Percentiles rank a stretch among this genome's conserved stretches.
phyloP scores from a whole-genome alignment of 345 rosid species.

The Euclidium syriacum region DNA sequence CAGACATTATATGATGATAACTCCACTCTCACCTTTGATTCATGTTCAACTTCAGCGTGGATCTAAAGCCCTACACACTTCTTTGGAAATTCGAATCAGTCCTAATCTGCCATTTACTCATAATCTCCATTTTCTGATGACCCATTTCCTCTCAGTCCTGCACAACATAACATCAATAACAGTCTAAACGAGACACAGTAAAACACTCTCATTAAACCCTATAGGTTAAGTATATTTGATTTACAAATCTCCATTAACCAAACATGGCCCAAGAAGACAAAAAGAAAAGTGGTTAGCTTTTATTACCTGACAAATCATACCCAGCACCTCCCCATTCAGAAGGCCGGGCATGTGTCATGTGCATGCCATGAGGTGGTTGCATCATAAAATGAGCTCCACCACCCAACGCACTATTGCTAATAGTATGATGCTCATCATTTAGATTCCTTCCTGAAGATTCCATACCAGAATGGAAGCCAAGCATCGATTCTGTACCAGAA shows the following conservation, averaged over 20 bases:
- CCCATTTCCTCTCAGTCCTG: slow-evolving; percentile 50
- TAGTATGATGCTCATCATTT: slow-evolving; percentile 41
- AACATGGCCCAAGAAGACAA: not conserved
- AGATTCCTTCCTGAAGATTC: slow-evolving; percentile 50
- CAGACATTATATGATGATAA: slow-evolving; percentile 1
- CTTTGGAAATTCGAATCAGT: slow-evolving; percentile 11
- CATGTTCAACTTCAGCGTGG: slow-evolving; percentile 12
- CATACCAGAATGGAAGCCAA: slow-evolving; percentile 43
- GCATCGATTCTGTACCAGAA: slow-evolving; percentile 36
- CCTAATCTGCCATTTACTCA: slow-evolving; percentile 44
- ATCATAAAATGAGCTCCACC: slow-evolving; percentile 52
- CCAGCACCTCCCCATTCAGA: slow-evolving; percentile 49
- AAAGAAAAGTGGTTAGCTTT: not conserved
- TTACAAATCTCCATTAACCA: not conserved
- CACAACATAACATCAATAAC: slow-evolving; percentile 12
- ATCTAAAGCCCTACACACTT: slow-evolving; percentile 23
- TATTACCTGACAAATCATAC: slow-evolving; percentile 53
- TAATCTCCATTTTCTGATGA: slow-evolving; percentile 66
- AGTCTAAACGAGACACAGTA: not conserved
- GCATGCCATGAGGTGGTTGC: slow-evolving; percentile 47
- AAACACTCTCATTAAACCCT: not conserved
- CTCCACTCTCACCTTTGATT: slow-evolving; percentile 19
- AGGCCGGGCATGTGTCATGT: slow-evolving; percentile 34
- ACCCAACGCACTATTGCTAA: slow-evolving; percentile 22
- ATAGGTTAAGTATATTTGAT: not conserved